Conservation (phyloP, 1,139 yeast species). For the Debaryomyces sp. region DNA sequence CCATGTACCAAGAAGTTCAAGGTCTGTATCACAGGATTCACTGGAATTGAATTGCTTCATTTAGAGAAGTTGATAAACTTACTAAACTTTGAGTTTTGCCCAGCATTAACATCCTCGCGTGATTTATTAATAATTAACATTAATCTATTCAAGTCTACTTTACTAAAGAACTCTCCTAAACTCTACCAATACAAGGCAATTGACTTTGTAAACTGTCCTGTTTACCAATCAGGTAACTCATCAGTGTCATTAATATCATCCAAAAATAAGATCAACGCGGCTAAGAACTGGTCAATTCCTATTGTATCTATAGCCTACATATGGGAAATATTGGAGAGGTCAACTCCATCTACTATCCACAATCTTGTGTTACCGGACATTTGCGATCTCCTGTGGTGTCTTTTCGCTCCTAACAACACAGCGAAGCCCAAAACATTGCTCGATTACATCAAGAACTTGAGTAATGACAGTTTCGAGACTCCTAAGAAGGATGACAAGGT, state of each 20-base stretch:
- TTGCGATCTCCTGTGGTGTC: slow-evolving; percentile 52
- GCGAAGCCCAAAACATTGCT: slow-evolving; percentile 31
- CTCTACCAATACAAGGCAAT: slow-evolving; percentile 38
- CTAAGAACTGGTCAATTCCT: slow-evolving; percentile 58
- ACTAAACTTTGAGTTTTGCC: slow-evolving; percentile 54
- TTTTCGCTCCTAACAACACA: slow-evolving; percentile 43
- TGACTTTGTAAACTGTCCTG: slow-evolving; percentile 41
- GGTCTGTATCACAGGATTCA: slow-evolving; percentile 76
- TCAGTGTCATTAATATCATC: slow-evolving; percentile 48
- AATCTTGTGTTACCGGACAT: slow-evolving; percentile 32
- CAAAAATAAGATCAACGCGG: slow-evolving; percentile 56
- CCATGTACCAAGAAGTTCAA: slow-evolving; percentile 40
- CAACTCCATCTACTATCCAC: slow-evolving; percentile 15
- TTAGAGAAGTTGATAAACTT: slow-evolving; percentile 60
- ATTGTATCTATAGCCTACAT: slow-evolving; percentile 55
- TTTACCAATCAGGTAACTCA: slow-evolving; percentile 27
- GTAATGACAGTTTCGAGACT: not conserved
- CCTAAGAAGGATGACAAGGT: slow-evolving; percentile 14
- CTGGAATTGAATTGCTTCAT: slow-evolving; percentile 82
- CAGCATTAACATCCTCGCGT: slow-evolving; percentile 55
- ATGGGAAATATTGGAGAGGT: slow-evolving; percentile 45
- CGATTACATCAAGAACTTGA: slow-evolving; percentile 31
- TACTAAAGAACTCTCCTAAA: slow-evolving; percentile 41
- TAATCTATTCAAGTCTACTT: slow-evolving; percentile 44
- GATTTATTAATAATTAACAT: slow-evolving; percentile 69